These are phyloP conservation scores for Luvunga scandens DNA, from an alignment of 345 rosid genomes.

Conservation along the genomic window DNA sequence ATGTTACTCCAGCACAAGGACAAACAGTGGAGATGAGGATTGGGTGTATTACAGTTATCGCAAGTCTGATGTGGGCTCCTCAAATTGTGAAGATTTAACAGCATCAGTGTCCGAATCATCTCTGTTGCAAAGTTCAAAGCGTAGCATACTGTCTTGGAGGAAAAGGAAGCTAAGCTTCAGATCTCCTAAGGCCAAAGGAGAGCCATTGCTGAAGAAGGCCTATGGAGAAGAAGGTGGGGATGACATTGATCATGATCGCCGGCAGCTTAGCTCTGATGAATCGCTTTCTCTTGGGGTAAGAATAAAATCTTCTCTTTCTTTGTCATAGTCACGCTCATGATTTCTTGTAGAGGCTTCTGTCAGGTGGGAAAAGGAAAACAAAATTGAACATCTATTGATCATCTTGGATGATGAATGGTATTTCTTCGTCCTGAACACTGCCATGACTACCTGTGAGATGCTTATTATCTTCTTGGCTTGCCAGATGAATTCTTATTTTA, in stretches of 20 bases:
- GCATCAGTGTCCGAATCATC: conserved; percentile 47
- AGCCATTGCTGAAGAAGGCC: conserved; percentile 86
- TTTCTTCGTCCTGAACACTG: neutral
- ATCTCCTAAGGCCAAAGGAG: conserved; percentile 83
- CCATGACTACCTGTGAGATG: no score
- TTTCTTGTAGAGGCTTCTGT: neutral
- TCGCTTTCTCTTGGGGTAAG: conserved; percentile 50
- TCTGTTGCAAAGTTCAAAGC: conserved; percentile 49
- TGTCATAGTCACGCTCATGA: neutral
- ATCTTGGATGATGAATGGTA: neutral
- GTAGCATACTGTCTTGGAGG: conserved; percentile 80
- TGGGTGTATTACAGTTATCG: conserved; percentile 85
- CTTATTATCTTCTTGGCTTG: neutral
- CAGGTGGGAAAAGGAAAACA: neutral
- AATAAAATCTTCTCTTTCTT: conserved; percentile 10
- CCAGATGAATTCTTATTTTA: neutral
- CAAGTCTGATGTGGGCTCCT: conserved; percentile 59
- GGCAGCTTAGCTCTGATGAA: conserved; percentile 89
- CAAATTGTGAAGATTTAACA: conserved; percentile 37
- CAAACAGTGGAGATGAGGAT: conserved; percentile 58
- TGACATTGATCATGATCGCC: conserved; percentile 94
- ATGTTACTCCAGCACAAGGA: conserved; percentile 43
- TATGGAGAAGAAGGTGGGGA: conserved; percentile 98
- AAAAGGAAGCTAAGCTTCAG: conserved; percentile 87
- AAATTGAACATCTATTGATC: neutral